Base-by-base conservation (phyloP, 2,329 filamentous ascomycete species). In the Colletotrichum tanaceti region DNA sequence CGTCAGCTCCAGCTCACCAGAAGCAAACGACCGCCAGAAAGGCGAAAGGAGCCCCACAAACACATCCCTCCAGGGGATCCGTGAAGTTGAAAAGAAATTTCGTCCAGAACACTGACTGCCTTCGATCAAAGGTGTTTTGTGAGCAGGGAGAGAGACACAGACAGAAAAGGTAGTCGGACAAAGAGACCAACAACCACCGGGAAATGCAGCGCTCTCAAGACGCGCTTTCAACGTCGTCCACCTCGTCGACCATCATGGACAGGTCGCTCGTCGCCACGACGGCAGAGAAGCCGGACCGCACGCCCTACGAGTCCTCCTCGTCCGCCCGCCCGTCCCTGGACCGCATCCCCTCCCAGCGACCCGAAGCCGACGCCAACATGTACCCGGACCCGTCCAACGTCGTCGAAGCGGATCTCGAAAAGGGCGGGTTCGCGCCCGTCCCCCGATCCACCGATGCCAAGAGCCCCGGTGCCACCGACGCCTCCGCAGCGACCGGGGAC, bases 331-430 rank as follows among this genome's bases (percentile, higher is more conserved):
- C 67, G 9, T 75, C 73, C 6, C 65, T 76, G 44, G 71, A 74
- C 47, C 74, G 74, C 52, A 76, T 77, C 32, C 72, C 74, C 13
- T 78, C 78, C 7, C 76, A 77, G 60, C 75, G 76, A 62, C 72
- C 72, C 44, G 71, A 76, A 35, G 79, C 79, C 22, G 77, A 77
- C 20, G 78, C 78, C 62, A 80, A 79, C 63, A 75, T 75, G 52
- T 74, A 73, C 62, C 74, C 76, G 4, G 75, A 80, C 53, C 75
- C 77, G 5, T 63, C 67, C 58, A 76, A 76, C 16, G 74, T 74
- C 32, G 73, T 73, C 46, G 70, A 73, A 5, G 73, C 76, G 38
- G 77, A 80, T 61, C 74, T 81, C 59, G 81, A 83, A 69, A 77
- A 74, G 70, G 73, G 67, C 35, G 63, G 72, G 54, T 6, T 62